A percentile compares a stretch with the other conserved stretches of the same genome.
Evolutionary conservation across 352 stramenopile genomes (phyloP).

Genomic region (Pythium myriotylum): DNA sequence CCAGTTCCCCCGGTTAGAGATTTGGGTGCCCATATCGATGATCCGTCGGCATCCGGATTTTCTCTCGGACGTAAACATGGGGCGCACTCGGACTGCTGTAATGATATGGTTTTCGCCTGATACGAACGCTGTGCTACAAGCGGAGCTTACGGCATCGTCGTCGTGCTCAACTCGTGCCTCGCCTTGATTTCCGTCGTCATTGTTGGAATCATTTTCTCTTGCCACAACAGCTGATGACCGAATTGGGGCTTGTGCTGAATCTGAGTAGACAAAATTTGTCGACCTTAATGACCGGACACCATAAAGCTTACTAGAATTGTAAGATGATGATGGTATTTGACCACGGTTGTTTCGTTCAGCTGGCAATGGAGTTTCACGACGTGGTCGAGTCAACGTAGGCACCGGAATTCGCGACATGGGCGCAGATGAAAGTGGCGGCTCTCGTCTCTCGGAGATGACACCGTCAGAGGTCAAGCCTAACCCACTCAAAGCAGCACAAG

Average conservation of each 20-base stretch:
- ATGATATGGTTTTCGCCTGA: constrained; percentile 44
- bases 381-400: not conserved
- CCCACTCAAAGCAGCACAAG: not conserved
- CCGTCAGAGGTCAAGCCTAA: not conserved
- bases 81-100: constrained; percentile 71
- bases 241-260: not conserved
- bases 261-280: not conserved
- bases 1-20: constrained; percentile 31
- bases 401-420: constrained; percentile 6
- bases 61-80: constrained; percentile 65
- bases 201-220: not conserved
- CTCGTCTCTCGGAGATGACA: not conserved
- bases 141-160: constrained; percentile 25
- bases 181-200: constrained; percentile 23
- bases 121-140: constrained; percentile 25
- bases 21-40: constrained; percentile 55
- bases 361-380: no score
- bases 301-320: not conserved
- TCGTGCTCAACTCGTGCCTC: constrained; percentile 4
- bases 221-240: not conserved
- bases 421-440: not conserved
- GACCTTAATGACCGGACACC: not conserved
- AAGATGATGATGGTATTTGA: no score
- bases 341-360: no score
- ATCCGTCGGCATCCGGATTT: constrained; percentile 59